phyloP scores from a whole-genome alignment of 352 stramenopile species.

The Phytophthora palmivora region DNA sequence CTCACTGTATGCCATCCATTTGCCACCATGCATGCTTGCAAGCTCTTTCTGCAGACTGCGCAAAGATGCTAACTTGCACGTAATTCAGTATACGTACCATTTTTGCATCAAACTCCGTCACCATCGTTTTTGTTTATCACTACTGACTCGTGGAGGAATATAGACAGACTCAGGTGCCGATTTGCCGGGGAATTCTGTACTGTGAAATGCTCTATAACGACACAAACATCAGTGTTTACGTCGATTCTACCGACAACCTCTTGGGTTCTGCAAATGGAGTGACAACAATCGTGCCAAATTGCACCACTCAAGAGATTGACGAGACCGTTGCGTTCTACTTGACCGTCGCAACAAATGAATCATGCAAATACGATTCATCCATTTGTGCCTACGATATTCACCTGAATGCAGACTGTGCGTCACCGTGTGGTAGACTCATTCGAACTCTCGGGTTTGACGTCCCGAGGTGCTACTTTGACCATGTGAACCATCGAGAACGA shows the following conservation, averaged over 20 bases:
- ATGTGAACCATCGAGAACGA: conserved; percentile 5
- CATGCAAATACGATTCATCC: conserved; percentile 17
- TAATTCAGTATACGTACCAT: too few relatives aligned
- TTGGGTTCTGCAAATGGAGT: conserved; percentile 4
- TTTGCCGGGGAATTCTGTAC: too few relatives aligned
- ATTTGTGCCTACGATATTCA: conserved; percentile 21
- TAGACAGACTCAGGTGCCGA: too few relatives aligned
- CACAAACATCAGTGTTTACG: conserved; percentile 22
- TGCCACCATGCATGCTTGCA: too few relatives aligned
- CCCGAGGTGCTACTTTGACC: conserved; percentile 18
- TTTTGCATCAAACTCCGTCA: too few relatives aligned
- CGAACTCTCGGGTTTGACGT: conserved; percentile 7
- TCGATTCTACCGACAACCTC: conserved; percentile 11
- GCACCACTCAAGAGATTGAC: conserved; percentile 16
- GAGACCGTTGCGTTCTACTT: conserved; percentile 21
- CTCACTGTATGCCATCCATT: too few relatives aligned
- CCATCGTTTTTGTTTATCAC: too few relatives aligned
- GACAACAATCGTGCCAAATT: conserved; percentile 15
- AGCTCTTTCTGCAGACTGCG: too few relatives aligned
- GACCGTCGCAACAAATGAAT: conserved; percentile 14
- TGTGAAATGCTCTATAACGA: conserved; percentile 18
- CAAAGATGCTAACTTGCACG: too few relatives aligned
- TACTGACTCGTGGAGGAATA: too few relatives aligned
- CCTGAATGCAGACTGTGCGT: conserved; percentile 13
- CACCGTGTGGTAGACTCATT: conserved; percentile 13